Percentiles rank a stretch among this genome's conserved stretches.
Evolutionary conservation across 345 rosid genomes (phyloP).

Genomic region (Rubroshorea leprosula): DNA sequence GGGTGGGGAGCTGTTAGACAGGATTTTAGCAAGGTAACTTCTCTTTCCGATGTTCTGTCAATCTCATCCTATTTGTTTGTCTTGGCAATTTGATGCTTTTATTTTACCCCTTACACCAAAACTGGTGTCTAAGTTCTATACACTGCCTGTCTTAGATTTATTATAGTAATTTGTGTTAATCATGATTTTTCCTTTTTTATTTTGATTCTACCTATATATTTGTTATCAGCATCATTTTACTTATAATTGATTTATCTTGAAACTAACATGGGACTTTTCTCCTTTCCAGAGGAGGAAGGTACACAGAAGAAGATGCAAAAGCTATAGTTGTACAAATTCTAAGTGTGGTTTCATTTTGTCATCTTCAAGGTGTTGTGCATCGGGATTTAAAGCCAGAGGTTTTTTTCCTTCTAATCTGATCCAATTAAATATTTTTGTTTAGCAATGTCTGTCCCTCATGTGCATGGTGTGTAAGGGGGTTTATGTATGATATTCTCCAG

Average conservation of each 20-base stretch:
- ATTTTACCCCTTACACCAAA: too few species aligned
- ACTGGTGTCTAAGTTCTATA: too few species aligned
- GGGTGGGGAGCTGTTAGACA: conserved; percentile 83
- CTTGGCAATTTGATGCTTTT: neutral
- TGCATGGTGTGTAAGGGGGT: neutral
- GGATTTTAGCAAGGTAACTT: conserved; percentile 68
- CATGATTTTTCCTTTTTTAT: neutral
- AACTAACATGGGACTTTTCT: conserved; percentile 9
- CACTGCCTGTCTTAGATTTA: too few species aligned
- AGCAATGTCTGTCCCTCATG: neutral
- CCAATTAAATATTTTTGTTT: neutral
- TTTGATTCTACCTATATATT: too few species aligned
- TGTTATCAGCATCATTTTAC: too few species aligned
- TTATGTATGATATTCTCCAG: neutral
- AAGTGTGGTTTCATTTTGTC: conserved; percentile 76
- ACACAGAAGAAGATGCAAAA: conserved; percentile 77
- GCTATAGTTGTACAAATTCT: conserved; percentile 65
- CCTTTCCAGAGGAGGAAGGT: conserved; percentile 63
- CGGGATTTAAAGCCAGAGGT: conserved; percentile 90
- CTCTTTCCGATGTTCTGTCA: neutral
- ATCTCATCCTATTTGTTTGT: neutral
- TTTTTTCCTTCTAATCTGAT: conserved; percentile 9
- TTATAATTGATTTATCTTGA: neutral
- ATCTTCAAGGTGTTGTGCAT: conserved; percentile 85
- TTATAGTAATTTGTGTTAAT: too few species aligned